These are phyloP conservation scores for Exophiala spinifera DNA, from an alignment of 2,329 filamentous ascomycete species.

Conservation along the genomic window DNA sequence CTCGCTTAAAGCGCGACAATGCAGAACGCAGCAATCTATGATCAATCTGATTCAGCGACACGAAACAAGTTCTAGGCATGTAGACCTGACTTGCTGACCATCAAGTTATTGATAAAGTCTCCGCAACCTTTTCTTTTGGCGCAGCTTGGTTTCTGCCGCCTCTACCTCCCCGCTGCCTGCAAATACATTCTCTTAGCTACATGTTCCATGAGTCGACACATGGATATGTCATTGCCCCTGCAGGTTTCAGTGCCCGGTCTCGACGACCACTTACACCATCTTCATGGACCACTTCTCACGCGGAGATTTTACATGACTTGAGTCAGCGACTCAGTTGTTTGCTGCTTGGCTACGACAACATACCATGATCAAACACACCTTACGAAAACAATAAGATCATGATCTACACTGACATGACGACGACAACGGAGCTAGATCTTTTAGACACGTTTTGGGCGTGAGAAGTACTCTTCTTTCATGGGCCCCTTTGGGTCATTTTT, in stretches of 20 bases:
- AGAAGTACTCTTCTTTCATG: background rate
- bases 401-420: background rate
- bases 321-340: slow-evolving; percentile 1
- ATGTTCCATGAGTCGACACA: slow-evolving; percentile 28
- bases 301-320: slow-evolving; percentile 2
- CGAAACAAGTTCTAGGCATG: too few species aligned
- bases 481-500: too few species aligned
- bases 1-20: slow-evolving; percentile 12
- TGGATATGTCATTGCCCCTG: slow-evolving; percentile 23
- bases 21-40: background rate
- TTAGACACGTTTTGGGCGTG: background rate
- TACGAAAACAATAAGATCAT: background rate
- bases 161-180: slow-evolving; percentile 20
- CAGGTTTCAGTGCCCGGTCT: slow-evolving; percentile 25
- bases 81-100: too few species aligned
- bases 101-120: background rate
- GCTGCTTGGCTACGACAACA: slow-evolving; percentile 8
- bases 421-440: slow-evolving; percentile 1
- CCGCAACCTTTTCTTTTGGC: slow-evolving; percentile 14
- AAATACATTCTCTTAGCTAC: slow-evolving; percentile 22
- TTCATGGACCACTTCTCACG: background rate
- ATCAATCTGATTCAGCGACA: background rate
- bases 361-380: slow-evolving; percentile 2
- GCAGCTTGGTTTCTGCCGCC: slow-evolving; percentile 28
- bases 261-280: slow-evolving; percentile 20